phyloP scores from a whole-genome alignment of 2,329 filamentous ascomycete genomes.

The Diaporthe aspalathi region DNA sequence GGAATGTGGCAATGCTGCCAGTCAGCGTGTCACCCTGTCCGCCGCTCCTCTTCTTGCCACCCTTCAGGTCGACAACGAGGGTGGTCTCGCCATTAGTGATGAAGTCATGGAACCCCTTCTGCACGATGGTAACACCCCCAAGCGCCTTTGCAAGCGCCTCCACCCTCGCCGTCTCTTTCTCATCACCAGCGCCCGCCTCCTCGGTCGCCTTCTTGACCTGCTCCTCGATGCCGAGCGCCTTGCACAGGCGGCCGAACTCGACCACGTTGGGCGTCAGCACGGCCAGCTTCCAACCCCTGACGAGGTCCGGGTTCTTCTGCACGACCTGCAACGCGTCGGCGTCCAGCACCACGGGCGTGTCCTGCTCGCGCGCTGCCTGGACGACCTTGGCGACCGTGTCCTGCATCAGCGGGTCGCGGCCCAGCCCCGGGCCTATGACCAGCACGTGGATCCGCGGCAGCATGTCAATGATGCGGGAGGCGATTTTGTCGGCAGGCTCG shows the following conservation, averaged over 20 bases:
- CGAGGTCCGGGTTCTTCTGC: conserved; percentile 78
- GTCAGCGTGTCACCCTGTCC: conserved; percentile 97
- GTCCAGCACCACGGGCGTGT: conserved; percentile 87
- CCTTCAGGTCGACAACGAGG: conserved; percentile 79
- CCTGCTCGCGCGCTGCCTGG: conserved; percentile 76
- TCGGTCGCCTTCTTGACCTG: conserved; percentile 53
- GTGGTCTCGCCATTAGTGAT: conserved; percentile 84
- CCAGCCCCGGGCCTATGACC: conserved; percentile 91
- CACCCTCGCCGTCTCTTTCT: conserved; percentile 62
- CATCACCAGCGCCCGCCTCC: conserved; percentile 42
- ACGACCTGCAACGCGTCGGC: conserved; percentile 88
- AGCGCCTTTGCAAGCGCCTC: conserved; percentile 78
- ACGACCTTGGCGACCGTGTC: conserved; percentile 85
- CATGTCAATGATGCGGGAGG: conserved; percentile 79
- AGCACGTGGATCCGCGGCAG: conserved; percentile 89
- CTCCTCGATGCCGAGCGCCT: conserved; percentile 76
- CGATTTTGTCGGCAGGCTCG: conserved; percentile 68
- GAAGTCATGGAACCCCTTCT: conserved; percentile 86
- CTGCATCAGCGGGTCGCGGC: conserved; percentile 90
- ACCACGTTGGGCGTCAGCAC: conserved; percentile 96
- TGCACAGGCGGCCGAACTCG: conserved; percentile 87
- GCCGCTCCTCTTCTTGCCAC: conserved; percentile 89
- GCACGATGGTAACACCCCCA: conserved; percentile 88
- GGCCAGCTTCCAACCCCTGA: conserved; percentile 83
- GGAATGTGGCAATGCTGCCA: conserved; percentile 85